Evolutionary conservation across 2,329 filamentous ascomycete genomes (phyloP), one percentile per base, ranked within the genome.

Genomic region (Cryphonectria japonica): DNA sequence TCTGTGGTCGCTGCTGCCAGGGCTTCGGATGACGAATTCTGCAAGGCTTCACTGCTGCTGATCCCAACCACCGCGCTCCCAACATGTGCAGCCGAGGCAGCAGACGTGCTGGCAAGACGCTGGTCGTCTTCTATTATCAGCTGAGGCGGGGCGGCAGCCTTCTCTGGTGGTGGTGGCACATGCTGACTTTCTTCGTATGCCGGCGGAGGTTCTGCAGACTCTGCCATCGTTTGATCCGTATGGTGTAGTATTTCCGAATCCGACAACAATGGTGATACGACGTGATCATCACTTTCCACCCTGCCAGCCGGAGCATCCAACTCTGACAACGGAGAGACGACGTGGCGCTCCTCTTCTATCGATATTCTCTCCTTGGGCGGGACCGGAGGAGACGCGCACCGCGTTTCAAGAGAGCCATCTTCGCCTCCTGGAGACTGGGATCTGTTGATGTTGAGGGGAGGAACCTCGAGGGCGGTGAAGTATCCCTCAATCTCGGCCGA

Each of bases 281-380:
- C 61, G 22, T 46, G 65, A 39, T 32, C 41, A 6, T 11, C 26
- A 26, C 59, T 41, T 13, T 57, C 46, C 3, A 34, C 43, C 8
- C 13, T 50, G 9, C 7, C 32, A 46, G 59, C 16, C 8, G 59
- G 16, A 63, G 67, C 67, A 39, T 62, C 67, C 16, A 68, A 16
- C 34, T 68, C 67, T 26, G 67, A 68, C 1, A 57, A 22, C 1
- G 41, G 26, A 16, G 57, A 52, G 22, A 39, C 22, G 9, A 34
- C 41, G 7, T 46, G 57, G 6, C 39, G 66, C 26, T 52, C 66
- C 7, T 50, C 41, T 5, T 41, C 66, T 22, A 66, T 46, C 16
- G 67, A 59, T 5, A 72, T 54, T 57, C 64, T 72, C 43, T 71
- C 71, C 34, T 72, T 72, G 22, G 71, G 71, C 39, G 71, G 71